Evolutionary conservation across 352 stramenopile genomes (phyloP), one percentile per base, ranked within the genome.

Genomic region (Bremia lactucae): DNA sequence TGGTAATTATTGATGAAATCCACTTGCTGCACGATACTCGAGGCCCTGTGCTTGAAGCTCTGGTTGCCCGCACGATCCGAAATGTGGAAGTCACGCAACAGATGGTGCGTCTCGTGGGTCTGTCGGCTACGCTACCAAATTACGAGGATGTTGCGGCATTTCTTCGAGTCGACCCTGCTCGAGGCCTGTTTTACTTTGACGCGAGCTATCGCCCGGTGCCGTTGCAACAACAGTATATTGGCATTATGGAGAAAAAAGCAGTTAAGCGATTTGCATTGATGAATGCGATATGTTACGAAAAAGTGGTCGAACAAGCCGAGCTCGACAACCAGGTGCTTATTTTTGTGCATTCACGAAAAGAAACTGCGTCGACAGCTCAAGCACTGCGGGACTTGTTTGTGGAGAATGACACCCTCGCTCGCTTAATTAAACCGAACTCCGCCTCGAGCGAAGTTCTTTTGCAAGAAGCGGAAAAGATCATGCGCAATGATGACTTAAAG

Each of bases 271-370:
- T 99, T 52, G 82, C 96, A 31, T 68, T 99, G 57, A 98, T 99
- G 85, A 99, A 99, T 69, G 92, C 98, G 49, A 98, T 99, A 50
- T 99, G 95, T 52, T 99, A 98, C 59, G 96, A 99, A 47, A 99
- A 99, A 59, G 87, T 97, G 2, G 54, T 97, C 20, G 72, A 91
- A 26, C 94, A 99, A 52, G 91, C 92, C 5, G 74, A 94, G 61
- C 46, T 91, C 6, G 72, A 96, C 50, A 97, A 98, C 66, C 96
- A 99, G 51, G 91, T 99, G 26, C 65, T 99, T 1, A 98, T 99
- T 41, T 99, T 99, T 64, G 95, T 98, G 14, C 96, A 99, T 59
- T 98, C 92, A 23, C 88, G 97, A 26, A 98, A 98, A 24, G 96
- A 99, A 48, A 99, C 95, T 7, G 89, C 82, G 0, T 95, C 96